These are phyloP conservation scores for Tylopilus balloui DNA, from an alignment of 768 basidiomycete genomes.

Conservation along the genomic window DNA sequence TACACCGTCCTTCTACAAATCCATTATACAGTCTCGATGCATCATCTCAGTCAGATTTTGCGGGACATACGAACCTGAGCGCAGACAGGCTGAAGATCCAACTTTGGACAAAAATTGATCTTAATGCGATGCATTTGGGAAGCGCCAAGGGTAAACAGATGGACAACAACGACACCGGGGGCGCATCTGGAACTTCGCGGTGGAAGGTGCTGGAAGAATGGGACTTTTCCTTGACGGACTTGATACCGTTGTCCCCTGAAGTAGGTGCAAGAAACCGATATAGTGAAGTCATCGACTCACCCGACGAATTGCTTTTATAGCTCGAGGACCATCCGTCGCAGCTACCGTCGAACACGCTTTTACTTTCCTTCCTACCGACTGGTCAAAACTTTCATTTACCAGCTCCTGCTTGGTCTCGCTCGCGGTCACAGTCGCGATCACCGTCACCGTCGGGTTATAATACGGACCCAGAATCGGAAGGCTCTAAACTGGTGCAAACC, in stretches of 20 bases:
- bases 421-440: conserved; percentile 35
- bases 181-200: conserved; percentile 23
- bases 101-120: conserved; percentile 50
- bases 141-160: conserved; percentile 47
- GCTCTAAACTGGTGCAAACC: conserved; percentile 39
- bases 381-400: conserved; percentile 60
- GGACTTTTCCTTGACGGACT: conserved; percentile 54
- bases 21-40: conserved; percentile 67
- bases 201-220: conserved; percentile 72
- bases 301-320: conserved; percentile 15
- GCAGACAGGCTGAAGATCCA: conserved; percentile 50
- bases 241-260: conserved; percentile 57
- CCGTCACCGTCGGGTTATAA: conserved; percentile 65
- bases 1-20: conserved; percentile 82
- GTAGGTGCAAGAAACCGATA: conserved; percentile 39
- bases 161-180: conserved; percentile 21
- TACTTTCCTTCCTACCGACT: conserved; percentile 61
- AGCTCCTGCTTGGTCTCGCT: conserved; percentile 25
- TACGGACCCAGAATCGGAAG: conserved; percentile 65
- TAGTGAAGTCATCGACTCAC: conserved; percentile 10
- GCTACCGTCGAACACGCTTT: conserved; percentile 70
- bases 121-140: conserved; percentile 3
- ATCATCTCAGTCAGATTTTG: conserved; percentile 47
- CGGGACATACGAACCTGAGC: conserved; percentile 50
- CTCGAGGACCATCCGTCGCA: conserved; percentile 37